Base-by-base conservation (phyloP, 2,329 filamentous ascomycete species). In the Sporothrix mexicana region DNA sequence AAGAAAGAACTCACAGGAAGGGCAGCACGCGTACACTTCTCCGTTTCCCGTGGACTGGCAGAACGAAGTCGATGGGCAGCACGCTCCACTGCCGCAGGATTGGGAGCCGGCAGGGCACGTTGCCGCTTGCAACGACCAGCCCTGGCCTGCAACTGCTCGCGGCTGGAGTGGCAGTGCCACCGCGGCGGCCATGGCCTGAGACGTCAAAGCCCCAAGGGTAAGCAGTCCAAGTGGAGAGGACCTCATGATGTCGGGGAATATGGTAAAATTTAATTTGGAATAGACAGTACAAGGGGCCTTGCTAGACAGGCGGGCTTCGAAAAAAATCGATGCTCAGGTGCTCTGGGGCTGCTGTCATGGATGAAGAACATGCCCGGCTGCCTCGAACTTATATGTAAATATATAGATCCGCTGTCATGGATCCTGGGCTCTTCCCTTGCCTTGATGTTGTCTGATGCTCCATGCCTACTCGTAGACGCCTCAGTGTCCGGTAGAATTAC, bases 21-120 rank as follows among this genome's bases (percentile, higher is more conserved):
- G 53, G 23, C 53, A 57, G 53, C 53, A 57, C 23, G 53, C 53
- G n/a, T 57, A n/a, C 53, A 57, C 20, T 57, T 57, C 53, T 57
- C 53, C 53, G 23, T 57, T 57, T 57, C 53, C 53, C 20, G 53
- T 57, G 53, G 53, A 57, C 23, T 57, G 53, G 53, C 53, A 57
- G 53, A 57, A 57, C 20, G 53, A 57, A 57, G 53, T 20, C 53
- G 53, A 57, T n/a, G 53, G 53, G 53, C 53, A 57, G 53, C 53
- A 57, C 53, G 53, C 20, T 57, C 53, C 53, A 57, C 53, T 57
- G 20, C 53, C 53, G 23, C 53, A 57, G 23, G 53, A 57, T 20
- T 57, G 53, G 53, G 53, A 57, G 53, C 53, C 53, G 53, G 53
- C n/a, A 57, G 53, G 53, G 53, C 53, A 57, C 10, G 53, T 57